These are phyloP conservation scores for Pseudogymnoascus sp. DNA, from an alignment of 2,329 filamentous ascomycete genomes.

Conservation along the genomic window DNA sequence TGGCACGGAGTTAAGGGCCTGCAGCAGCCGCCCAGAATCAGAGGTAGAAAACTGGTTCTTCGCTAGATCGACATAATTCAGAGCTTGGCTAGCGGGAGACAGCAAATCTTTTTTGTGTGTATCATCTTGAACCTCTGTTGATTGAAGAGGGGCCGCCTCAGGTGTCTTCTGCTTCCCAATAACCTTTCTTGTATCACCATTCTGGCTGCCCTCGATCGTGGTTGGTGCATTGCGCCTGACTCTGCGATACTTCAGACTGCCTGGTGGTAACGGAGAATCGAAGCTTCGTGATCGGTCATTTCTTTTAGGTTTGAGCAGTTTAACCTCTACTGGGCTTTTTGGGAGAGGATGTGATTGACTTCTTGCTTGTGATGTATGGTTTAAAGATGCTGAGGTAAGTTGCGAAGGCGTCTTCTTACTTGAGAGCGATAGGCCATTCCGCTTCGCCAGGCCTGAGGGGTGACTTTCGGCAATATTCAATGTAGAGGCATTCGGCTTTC, in stretches of 20 bases:
- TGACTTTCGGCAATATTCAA: no score
- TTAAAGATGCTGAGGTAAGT: background rate
- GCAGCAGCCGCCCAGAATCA: background rate
- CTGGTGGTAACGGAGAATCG: background rate
- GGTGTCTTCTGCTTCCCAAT: background rate
- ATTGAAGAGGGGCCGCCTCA: background rate
- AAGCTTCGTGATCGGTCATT: background rate
- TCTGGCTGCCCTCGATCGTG: no score
- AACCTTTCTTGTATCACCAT: background rate
- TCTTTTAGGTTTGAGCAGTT: background rate
- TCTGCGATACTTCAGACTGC: background rate
- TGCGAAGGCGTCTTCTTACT: background rate
- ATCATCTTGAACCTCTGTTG: background rate
- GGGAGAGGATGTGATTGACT: background rate
- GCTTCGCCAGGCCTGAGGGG: background rate
- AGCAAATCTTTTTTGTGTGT: background rate
- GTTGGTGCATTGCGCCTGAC: background rate
- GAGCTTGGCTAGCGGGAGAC: background rate
- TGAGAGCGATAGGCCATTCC: background rate
- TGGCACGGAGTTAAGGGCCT: no score
- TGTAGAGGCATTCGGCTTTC: background rate
- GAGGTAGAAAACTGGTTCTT: background rate
- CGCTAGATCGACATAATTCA: background rate
- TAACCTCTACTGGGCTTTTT: background rate
- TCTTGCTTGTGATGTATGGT: background rate